phyloP scores from a whole-genome alignment of 163 green algal species.

The Scenedesmus sp. region DNA sequence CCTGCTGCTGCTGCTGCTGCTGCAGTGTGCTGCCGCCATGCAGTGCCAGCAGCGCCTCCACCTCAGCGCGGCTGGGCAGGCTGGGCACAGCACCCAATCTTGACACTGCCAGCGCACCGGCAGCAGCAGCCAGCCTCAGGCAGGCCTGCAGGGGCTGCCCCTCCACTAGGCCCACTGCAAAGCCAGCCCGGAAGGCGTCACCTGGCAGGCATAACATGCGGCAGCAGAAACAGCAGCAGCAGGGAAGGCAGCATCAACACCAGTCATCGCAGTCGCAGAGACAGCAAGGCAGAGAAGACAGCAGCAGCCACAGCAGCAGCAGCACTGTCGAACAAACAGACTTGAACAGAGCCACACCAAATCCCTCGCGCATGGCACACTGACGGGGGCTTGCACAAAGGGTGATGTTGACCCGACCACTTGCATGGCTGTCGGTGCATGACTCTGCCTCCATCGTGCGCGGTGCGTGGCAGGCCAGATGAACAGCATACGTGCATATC shows the following conservation, averaged over 20 bases:
- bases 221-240: neutral
- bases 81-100: conserved; percentile 69
- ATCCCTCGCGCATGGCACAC: too few relatives aligned
- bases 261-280: neutral
- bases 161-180: conserved; percentile 77
- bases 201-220: conserved; percentile 54
- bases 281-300: neutral
- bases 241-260: neutral
- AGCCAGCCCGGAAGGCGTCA: conserved; percentile 81
- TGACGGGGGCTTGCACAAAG: too few relatives aligned
- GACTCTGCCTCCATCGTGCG: too few relatives aligned
- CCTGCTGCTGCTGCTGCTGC: conserved; percentile 12
- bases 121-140: conserved; percentile 63
- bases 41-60: conserved; percentile 56
- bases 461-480: too few relatives aligned
- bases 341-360: neutral
- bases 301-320: neutral
- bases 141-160: conserved; percentile 53
- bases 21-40: neutral
- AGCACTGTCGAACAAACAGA: neutral
- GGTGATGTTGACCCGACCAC: too few relatives aligned
- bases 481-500: too few relatives aligned
- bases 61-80: conserved; percentile 64
- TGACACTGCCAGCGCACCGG: conserved; percentile 67
- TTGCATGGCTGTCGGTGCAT: too few relatives aligned